phyloP scores from a whole-genome alignment of 1,284 basidiomycete genomes.

The Phylloporus gajari region DNA sequence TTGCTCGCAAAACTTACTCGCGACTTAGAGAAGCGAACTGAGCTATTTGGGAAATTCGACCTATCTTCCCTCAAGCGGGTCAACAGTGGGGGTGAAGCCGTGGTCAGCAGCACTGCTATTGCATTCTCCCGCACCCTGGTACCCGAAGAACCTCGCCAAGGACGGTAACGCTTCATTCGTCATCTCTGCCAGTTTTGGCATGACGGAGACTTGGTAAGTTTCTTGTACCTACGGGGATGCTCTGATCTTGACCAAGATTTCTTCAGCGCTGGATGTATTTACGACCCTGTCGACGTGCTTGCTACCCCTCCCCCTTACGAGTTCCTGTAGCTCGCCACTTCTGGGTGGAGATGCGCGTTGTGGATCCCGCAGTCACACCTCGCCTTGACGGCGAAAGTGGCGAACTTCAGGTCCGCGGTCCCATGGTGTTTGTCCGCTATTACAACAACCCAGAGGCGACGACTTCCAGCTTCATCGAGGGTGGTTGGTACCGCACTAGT shows the following conservation, averaged over 20 bases:
- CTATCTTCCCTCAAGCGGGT: conserved; percentile 35
- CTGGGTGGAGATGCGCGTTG: conserved; percentile 45
- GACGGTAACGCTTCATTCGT: conserved; percentile 41
- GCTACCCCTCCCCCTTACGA: conserved; percentile 32
- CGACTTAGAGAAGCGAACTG: conserved; percentile 39
- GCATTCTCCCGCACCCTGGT: conserved; percentile 48
- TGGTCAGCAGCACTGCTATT: conserved; percentile 50
- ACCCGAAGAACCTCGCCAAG: conserved; percentile 44
- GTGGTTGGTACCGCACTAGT: conserved; percentile 57
- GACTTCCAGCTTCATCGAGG: conserved; percentile 49
- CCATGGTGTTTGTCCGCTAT: conserved; percentile 53
- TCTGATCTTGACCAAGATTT: background rate
- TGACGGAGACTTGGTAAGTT: conserved; percentile 43
- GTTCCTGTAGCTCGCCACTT: conserved; percentile 44
- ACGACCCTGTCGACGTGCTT: conserved; percentile 35
- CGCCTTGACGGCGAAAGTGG: conserved; percentile 45
- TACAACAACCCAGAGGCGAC: conserved; percentile 54
- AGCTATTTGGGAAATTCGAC: conserved; percentile 35
- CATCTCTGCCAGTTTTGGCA: conserved; percentile 45
- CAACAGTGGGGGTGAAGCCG: conserved; percentile 54
- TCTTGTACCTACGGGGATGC: no score
- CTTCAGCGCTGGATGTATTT: conserved; percentile 51
- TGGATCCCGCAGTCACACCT: conserved; percentile 39
- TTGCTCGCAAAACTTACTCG: conserved; percentile 52
- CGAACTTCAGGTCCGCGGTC: conserved; percentile 51